phyloP scores from a whole-genome alignment of 495 filamentous ascomycete genomes.

The Penicillium odoratum region DNA sequence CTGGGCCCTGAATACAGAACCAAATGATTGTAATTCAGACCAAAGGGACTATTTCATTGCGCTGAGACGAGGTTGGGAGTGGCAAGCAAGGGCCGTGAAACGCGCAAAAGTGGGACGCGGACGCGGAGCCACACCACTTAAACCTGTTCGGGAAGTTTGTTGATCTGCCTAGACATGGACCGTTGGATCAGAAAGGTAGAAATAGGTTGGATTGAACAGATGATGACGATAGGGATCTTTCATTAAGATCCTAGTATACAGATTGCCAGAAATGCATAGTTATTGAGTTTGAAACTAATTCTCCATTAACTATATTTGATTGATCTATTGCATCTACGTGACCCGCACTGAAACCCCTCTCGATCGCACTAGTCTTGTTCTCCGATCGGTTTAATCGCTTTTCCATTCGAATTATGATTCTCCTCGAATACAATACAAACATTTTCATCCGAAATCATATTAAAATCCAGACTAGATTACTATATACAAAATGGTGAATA shows the following conservation, averaged over 20 bases:
- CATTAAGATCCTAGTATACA: no score
- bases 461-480: neutral
- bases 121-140: slow-evolving; percentile 38
- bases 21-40: neutral
- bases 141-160: slow-evolving; percentile 47
- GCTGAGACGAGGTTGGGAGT: neutral
- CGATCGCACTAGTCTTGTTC: neutral
- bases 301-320: neutral
- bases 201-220: no score
- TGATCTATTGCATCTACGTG: slow-evolving; percentile 4
- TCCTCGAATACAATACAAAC: neutral
- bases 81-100: slow-evolving; percentile 5
- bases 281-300: neutral
- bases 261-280: no score
- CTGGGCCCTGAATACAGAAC: slow-evolving; percentile 14
- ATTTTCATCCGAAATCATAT: neutral
- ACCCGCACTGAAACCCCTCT: slow-evolving; percentile 12
- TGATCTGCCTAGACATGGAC: slow-evolving; percentile 20
- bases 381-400: neutral
- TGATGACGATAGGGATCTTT: no score
- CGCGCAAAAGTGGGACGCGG: slow-evolving; percentile 25
- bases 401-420: no score
- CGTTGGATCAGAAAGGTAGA: neutral
- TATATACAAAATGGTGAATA: neutral
- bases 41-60: neutral